phyloP scores from a whole-genome alignment of 2,329 filamentous ascomycete genomes.

The Phyllosticta paracitricarpa region DNA sequence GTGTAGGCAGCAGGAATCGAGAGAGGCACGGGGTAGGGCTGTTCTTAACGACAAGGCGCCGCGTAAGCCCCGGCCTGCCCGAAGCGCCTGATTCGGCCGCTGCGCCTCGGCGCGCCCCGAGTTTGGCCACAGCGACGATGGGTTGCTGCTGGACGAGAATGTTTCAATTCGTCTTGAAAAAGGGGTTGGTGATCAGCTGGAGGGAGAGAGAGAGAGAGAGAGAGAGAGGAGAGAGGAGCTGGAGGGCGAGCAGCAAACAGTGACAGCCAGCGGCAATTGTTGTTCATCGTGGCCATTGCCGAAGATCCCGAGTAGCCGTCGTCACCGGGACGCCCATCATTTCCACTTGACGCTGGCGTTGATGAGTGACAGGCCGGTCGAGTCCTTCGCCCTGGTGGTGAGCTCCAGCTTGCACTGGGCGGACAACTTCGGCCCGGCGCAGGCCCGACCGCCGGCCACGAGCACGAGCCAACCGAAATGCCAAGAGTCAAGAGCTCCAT shows the following conservation, averaged over 20 bases:
- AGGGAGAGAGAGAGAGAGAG: no score
- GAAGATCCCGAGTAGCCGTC: not conserved
- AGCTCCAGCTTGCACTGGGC: not conserved
- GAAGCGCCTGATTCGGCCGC: not conserved
- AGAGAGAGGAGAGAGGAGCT: not conserved
- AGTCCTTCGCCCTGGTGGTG: not conserved
- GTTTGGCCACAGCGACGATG: not conserved
- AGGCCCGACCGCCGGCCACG: not conserved
- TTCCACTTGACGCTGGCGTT: not conserved
- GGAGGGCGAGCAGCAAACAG: no score
- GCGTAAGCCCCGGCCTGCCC: slow-evolving; percentile 5
- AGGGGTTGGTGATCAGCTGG: not conserved
- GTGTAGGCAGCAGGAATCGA: slow-evolving; percentile 8
- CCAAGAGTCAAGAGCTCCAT: not conserved
- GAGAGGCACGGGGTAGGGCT: slow-evolving; percentile 7
- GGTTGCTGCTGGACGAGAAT: not conserved
- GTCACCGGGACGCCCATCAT: not conserved
- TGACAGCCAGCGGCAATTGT: not conserved
- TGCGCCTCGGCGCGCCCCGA: not conserved
- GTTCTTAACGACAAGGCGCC: slow-evolving; percentile 9
- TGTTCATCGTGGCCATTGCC: not conserved
- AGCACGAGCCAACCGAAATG: not conserved
- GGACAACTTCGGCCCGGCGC: not conserved
- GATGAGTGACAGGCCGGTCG: not conserved
- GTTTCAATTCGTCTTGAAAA: not conserved